Base-by-base conservation (phyloP, 257 asterid species). In the Leptodermis oblonga region DNA sequence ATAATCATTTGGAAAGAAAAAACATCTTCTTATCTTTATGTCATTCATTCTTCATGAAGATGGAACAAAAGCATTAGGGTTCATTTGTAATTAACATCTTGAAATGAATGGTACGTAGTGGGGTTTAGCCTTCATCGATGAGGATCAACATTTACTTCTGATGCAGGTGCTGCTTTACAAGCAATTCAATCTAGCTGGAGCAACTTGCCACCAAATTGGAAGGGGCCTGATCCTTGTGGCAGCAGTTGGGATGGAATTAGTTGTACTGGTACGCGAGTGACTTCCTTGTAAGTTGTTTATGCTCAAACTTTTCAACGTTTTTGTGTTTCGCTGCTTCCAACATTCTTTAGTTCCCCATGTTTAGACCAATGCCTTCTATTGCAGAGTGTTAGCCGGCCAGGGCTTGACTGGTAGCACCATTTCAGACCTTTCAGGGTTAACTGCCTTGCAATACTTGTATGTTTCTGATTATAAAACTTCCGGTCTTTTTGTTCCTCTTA, bases 121-220 rank as follows among this genome's bases (percentile, higher is more conserved):
- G 5, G 15, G n/a, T n/a, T 39, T 61, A 31, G 45, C 42, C 7
- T 42, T 70, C 1, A 30, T 45, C 10, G 25, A 62, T 43, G n/a
- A 45, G n/a, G 63, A n/a, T 25, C 55, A 25, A 46, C 53, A 67
- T 7, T 65, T 43, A 28, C 43, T 41, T 68, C 39, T 68, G 25
- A 51, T 81, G 81, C 88, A 90, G 98, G 79, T 78, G 78, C 86
- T 79, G 92, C 87, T 70, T 85, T 92, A 76, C 81, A 25, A 62
- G 88, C 93, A 52, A 70, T 92, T 42, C 80, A 82, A 73, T 67
- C 88, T 33, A 85, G 85, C 83, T 90, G 95, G 98, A 79, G 76
- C 37, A 90, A 86, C 83, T 82, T 84, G 71, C 98, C 97, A 10
- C 96, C 94, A n/a, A 88, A 81, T 77, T 92, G 98, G 98, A 71